These are phyloP conservation scores for Glycine soja DNA, from an alignment of 306 rosid species.

Conservation along the genomic window DNA sequence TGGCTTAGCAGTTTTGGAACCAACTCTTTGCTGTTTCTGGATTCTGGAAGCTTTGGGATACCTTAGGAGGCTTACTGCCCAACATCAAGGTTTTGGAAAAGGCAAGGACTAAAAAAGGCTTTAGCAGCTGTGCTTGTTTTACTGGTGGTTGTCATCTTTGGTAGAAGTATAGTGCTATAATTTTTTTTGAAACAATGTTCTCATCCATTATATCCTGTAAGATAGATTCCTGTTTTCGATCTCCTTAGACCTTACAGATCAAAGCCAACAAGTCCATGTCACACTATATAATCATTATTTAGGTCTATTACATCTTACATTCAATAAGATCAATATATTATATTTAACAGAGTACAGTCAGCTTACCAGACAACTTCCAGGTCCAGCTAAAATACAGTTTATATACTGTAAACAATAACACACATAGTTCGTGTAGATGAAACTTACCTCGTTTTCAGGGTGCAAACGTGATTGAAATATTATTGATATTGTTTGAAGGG, in stretches of 20 bases:
- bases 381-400: constrained; percentile 39
- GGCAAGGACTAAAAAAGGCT: background rate
- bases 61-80: background rate
- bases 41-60: background rate
- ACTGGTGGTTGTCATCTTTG: background rate
- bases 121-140: background rate
- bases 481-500: constrained; percentile 92
- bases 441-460: constrained; percentile 86
- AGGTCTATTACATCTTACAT: constrained; percentile 24
- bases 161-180: constrained; percentile 7
- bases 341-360: constrained; percentile 12
- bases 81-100: background rate
- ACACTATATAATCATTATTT: constrained; percentile 34
- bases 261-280: constrained; percentile 20
- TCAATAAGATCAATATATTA: constrained; percentile 20
- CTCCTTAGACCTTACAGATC: background rate
- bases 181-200: background rate
- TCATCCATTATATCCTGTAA: background rate
- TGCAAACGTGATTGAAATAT: constrained; percentile 93
- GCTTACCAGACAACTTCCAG: constrained; percentile 36
- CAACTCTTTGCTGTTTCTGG: background rate
- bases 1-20: background rate
- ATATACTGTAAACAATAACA: background rate
- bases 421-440: constrained; percentile 32
- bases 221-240: background rate